These are phyloP conservation scores for Neospermospora avenae DNA, from an alignment of 2,329 filamentous ascomycete species.

Conservation along the genomic window DNA sequence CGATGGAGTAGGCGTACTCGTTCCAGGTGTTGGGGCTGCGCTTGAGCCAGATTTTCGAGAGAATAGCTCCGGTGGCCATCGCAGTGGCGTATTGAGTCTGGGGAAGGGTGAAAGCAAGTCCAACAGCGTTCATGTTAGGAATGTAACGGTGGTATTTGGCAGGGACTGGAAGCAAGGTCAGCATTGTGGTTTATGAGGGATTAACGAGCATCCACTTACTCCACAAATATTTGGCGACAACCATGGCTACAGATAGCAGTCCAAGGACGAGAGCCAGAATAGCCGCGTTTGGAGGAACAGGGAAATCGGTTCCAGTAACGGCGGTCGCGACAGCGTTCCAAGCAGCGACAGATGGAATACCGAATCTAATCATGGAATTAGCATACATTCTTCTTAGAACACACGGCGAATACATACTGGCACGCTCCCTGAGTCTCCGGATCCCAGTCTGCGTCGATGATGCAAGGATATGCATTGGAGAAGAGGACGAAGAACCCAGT, in stretches of 20 bases:
- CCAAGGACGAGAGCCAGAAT: background rate
- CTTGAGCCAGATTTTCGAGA: constrained; percentile 5
- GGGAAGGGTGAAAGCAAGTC: constrained; percentile 1
- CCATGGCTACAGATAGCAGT: background rate
- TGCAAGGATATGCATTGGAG: background rate
- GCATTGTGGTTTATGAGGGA: background rate
- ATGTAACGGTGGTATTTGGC: constrained; percentile 1
- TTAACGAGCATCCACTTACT: background rate
- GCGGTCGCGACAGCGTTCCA: background rate
- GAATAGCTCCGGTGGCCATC: constrained; percentile 2
- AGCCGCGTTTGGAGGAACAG: background rate
- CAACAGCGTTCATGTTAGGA: constrained; percentile 1
- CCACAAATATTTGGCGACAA: background rate
- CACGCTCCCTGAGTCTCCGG: background rate
- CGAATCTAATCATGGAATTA: background rate
- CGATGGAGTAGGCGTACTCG: background rate
- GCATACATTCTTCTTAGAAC: background rate
- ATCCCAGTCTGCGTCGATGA: background rate
- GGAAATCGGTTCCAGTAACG: background rate
- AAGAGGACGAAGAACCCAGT: background rate
- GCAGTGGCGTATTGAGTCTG: constrained; percentile 1
- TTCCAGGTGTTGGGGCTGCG: background rate
- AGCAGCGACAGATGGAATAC: background rate
- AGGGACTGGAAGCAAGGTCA: background rate
- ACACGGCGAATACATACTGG: background rate